Evolutionary conservation across 1,139 yeast genomes (phyloP).

Genomic region (Pichiaceae sp.): DNA sequence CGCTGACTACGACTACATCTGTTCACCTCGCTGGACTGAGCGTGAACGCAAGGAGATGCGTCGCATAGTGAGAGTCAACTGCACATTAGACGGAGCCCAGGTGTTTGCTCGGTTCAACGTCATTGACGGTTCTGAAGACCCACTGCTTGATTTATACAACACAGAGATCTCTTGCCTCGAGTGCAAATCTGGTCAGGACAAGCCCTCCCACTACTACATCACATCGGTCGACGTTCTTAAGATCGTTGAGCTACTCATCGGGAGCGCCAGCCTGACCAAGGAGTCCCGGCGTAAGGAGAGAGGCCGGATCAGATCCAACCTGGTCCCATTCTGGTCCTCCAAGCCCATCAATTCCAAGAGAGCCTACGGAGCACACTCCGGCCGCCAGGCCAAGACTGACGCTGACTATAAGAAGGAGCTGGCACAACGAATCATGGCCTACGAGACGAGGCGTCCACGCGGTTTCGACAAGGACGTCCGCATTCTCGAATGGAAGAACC

Average conservation of each 20-base stretch:
- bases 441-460: slow-evolving; percentile 53
- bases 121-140: slow-evolving; percentile 33
- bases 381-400: slow-evolving; percentile 18
- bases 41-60: slow-evolving; percentile 42
- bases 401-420: slow-evolving; percentile 45
- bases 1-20: slow-evolving; percentile 38
- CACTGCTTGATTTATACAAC: slow-evolving; percentile 32
- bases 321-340: slow-evolving; percentile 63
- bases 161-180: slow-evolving; percentile 54
- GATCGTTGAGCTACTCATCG: slow-evolving; percentile 49
- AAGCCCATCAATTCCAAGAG: slow-evolving; percentile 48
- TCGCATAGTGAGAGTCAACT: slow-evolving; percentile 49
- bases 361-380: slow-evolving; percentile 6
- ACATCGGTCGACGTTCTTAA: slow-evolving; percentile 62
- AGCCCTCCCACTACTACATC: slow-evolving; percentile 39
- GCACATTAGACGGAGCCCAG: slow-evolving; percentile 39
- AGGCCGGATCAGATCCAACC: slow-evolving; percentile 55
- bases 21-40: slow-evolving; percentile 41
- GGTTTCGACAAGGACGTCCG: slow-evolving; percentile 64
- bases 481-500: slow-evolving; percentile 51
- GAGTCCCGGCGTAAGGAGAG: slow-evolving; percentile 51
- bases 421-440: slow-evolving; percentile 60
- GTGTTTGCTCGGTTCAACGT: slow-evolving; percentile 42
- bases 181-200: slow-evolving; percentile 25
- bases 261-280: slow-evolving; percentile 24